A percentile compares a stretch with the other conserved stretches of the same genome.
Evolutionary conservation across 768 basidiomycete species (phyloP).

Genomic region (Pleurotus giganteus): DNA sequence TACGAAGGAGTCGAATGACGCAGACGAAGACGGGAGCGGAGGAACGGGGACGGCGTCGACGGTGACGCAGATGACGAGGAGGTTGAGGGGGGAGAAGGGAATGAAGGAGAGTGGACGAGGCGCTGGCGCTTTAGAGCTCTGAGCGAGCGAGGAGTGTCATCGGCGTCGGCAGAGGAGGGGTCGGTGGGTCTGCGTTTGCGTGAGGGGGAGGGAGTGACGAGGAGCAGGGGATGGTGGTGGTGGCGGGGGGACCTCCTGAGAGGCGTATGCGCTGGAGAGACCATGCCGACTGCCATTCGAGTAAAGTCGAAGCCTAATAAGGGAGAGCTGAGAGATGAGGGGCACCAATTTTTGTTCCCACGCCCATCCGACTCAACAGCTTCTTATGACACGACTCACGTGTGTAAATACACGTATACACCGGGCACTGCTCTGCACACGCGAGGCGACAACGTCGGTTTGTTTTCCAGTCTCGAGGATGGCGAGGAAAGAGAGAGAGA

Average conservation of each 20-base stretch:
- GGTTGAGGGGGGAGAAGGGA: neutral
- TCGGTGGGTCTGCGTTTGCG: neutral
- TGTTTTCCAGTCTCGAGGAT: too few relatives aligned
- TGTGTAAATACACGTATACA: neutral
- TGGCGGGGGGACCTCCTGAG: too few relatives aligned
- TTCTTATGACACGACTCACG: neutral
- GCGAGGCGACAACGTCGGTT: too few relatives aligned
- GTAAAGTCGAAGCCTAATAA: neutral
- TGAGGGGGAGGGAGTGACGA: neutral
- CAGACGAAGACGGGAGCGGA: neutral
- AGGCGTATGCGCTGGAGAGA: neutral
- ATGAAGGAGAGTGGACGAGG: neutral
- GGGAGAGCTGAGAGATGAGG: neutral
- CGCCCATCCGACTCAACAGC: neutral
- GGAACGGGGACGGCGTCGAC: neutral
- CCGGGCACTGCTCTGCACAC: too few relatives aligned
- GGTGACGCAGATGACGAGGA: neutral
- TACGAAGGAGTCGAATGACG: neutral
- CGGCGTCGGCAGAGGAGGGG: neutral
- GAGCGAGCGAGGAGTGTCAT: neutral
- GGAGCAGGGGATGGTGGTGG: neutral
- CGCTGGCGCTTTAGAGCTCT: neutral
- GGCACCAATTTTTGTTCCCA: neutral
- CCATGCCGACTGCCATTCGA: neutral
- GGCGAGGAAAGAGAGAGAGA: too few relatives aligned